Evolutionary conservation across 2,329 filamentous ascomycete genomes (phyloP), one percentile per base, ranked within the genome.

Genomic region (Zopfia rhizophila): DNA sequence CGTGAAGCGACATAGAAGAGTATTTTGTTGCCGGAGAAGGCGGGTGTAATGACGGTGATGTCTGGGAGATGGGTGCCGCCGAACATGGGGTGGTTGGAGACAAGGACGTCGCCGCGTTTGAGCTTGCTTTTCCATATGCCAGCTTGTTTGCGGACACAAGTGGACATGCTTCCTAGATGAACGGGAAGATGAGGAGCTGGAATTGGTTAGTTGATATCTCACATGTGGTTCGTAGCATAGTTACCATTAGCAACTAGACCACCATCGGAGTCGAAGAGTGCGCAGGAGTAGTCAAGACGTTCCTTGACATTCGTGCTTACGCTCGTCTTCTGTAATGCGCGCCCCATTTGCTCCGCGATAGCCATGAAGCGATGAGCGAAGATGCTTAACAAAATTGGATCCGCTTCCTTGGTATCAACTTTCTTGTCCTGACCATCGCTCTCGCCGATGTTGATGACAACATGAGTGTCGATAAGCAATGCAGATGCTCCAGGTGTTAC

Each of bases 311-410:
- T 92, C 1, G 86, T 90, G 60, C 83, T 89, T 43, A 91, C 87
- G 65, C 86, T 89, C 0, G 88, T 91, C 75, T 91, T 92, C 62
- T 91, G 88, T 12, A 92, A 72, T 10, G 87, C 86, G 42, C 87
- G 77, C 1, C 89, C 89, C 89, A 93, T 92, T 63, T 92, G 89
- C 70, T 93, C 89, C 1, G 89, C 89, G 58, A 92, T 91, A 5
- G 87, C 86, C 89, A 92, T 93, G 72, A 93, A 93, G 6, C 89
- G 81, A 65, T 92, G 88, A 1, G 86, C 87, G 56, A 93, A 92
- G 46, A 93, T 88, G 61, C 84, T 88, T 2, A 93, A 79, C 73
- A 90, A 80, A 55, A 92, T 89, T 0, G 89, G 89, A 64, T 92
- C 87, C 0, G 90, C 84, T 45, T 85, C 81, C 30, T 78, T 78